A percentile compares a stretch with the other conserved stretches of the same genome.
These are phyloP conservation scores for Linnemannia zychae DNA, from an alignment of 192 early-diverging fungal species.

Conservation along the genomic window DNA sequence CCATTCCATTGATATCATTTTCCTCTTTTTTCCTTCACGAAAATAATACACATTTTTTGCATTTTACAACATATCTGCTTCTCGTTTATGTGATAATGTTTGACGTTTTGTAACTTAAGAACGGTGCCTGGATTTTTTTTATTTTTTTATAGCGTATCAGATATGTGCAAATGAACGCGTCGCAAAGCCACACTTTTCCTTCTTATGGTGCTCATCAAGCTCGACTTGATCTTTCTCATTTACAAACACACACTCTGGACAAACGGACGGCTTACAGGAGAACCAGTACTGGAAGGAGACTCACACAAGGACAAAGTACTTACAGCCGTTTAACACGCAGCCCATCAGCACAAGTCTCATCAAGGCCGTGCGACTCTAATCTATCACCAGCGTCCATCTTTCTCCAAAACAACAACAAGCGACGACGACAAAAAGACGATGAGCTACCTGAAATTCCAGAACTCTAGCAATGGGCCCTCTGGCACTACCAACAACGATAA, in stretches of 20 bases:
- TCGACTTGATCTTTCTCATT: neutral
- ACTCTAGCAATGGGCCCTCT: neutral
- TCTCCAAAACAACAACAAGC: neutral
- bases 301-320: neutral
- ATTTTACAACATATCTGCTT: neutral
- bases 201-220: neutral
- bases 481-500: neutral
- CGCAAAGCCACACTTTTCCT: neutral
- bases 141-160: neutral
- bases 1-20: neutral
- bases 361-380: too few species aligned
- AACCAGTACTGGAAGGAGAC: neutral
- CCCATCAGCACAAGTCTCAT: too few species aligned
- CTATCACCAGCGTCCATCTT: too few species aligned
- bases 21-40: neutral
- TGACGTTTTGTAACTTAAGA: too few species aligned
- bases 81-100: neutral
- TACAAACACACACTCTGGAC: neutral
- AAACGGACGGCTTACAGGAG: neutral
- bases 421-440: neutral
- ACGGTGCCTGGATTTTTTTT: neutral
- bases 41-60: constrained; percentile 12
- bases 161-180: neutral
- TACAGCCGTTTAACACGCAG: too few species aligned
- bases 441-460: constrained; percentile 4